phyloP scores from a whole-genome alignment of 768 basidiomycete species.

The Panaeolus cyanescens region DNA sequence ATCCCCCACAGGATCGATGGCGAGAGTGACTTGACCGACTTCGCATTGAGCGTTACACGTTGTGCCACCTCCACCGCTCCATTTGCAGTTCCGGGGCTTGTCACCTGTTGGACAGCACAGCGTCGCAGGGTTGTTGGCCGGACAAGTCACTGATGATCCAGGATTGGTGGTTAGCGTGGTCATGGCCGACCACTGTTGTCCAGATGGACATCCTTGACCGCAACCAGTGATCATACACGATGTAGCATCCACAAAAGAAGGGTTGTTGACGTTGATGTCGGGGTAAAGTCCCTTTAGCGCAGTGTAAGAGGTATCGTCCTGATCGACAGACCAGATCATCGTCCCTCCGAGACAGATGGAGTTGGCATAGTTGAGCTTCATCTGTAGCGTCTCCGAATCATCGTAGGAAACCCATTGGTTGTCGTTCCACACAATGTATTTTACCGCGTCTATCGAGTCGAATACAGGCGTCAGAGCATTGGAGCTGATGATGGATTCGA shows the following conservation, averaged over 20 bases:
- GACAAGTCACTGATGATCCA: slow-evolving; percentile 10
- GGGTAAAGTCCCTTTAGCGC: slow-evolving; percentile 12
- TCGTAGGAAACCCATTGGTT: slow-evolving; percentile 23
- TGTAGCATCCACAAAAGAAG: slow-evolving; percentile 15
- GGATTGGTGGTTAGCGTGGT: slow-evolving; percentile 19
- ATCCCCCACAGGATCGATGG: slow-evolving; percentile 18
- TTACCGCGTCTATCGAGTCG: slow-evolving; percentile 15
- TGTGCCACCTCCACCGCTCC: slow-evolving; percentile 21
- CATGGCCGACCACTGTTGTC: slow-evolving; percentile 11
- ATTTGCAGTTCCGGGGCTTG: slow-evolving; percentile 19
- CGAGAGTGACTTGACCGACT: slow-evolving; percentile 22
- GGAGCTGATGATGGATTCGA: slow-evolving; percentile 12
- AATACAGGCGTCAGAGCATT: slow-evolving; percentile 5
- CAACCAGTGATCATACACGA: slow-evolving; percentile 18
- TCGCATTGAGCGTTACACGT: slow-evolving; percentile 20
- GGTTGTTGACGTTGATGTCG: slow-evolving; percentile 16
- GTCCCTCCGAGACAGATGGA: slow-evolving; percentile 18
- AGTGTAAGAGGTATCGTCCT: slow-evolving; percentile 12
- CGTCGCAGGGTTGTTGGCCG: slow-evolving; percentile 13
- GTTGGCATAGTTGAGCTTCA: slow-evolving; percentile 21
- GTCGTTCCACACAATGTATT: slow-evolving; percentile 10
- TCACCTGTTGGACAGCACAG: slow-evolving; percentile 21
- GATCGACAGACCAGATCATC: slow-evolving; percentile 11
- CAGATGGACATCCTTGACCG: slow-evolving; percentile 20
- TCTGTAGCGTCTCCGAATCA: slow-evolving; percentile 15